Base-by-base conservation (phyloP, 2,329 filamentous ascomycete species). In the Botrytis tulipae region DNA sequence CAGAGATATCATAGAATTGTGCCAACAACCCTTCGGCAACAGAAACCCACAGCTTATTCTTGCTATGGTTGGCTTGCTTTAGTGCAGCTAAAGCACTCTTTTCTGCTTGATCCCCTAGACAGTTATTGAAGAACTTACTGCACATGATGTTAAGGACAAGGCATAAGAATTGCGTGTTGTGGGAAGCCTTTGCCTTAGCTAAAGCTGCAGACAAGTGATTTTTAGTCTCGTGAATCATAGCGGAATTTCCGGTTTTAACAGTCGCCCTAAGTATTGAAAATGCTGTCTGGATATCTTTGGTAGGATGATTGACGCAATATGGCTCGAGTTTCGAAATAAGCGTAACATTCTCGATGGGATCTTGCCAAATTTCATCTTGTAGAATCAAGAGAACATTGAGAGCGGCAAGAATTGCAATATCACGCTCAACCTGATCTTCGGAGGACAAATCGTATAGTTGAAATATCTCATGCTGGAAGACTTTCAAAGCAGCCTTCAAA, bases 71-170 rank as follows among this genome's bases (percentile, higher is more conserved):
- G 8, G 92, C 91, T 83, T 93, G 91, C 60, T 87, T 87, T 37
- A 87, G 87, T 37, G 90, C 91, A 0, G 92, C 92, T 76, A 88
- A 87, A 7, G 92, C 91, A 79, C 91, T 93, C 83, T 94, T 94
- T 74, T 93, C 86, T 0, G 92, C 91, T 81, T 95, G 92, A 74
- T 92, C 91, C 68, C 94, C 94, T 95, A 98, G 79, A 7, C 80
- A 77, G 67, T 78, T 78, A 9, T 73, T 73, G 72, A 82, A 82
- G 71, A 97, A 92, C 70, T 90, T 89, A 79, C 88, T 90, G 70
- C 92, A 92, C 92, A 98, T 97, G 76, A 96, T 91, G 77, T 91
- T 94, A 74, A 98, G 88, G 9, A 92, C 91, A 76, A 98, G 92
- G 66, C 91, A 91, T n/a, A 94, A 87, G 71, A 95, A 91, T 76